A percentile compares a stretch with the other conserved stretches of the same genome.
Conservation (phyloP, 2,329 filamentous ascomycete genomes). For the Cercospora canescens region DNA sequence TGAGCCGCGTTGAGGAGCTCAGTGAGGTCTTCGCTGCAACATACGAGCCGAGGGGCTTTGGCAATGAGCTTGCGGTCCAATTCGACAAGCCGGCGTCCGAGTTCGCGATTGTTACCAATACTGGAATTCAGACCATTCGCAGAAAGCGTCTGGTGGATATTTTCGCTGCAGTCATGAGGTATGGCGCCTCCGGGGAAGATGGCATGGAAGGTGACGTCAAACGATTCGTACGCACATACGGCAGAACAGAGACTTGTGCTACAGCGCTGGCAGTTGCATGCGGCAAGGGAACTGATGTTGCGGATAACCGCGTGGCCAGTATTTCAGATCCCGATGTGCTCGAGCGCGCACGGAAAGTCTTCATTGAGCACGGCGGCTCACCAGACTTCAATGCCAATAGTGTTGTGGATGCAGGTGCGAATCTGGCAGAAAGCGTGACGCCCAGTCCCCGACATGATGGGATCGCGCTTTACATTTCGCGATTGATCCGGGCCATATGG, state of each 20-base stretch:
- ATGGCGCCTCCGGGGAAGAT: constrained; percentile 65
- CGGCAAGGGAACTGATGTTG: constrained; percentile 83
- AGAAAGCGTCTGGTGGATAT: constrained; percentile 85
- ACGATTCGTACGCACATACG: constrained; percentile 82
- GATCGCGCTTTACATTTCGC: constrained; percentile 80
- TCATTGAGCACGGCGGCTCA: constrained; percentile 90
- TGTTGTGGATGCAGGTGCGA: constrained; percentile 57
- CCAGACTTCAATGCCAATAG: constrained; percentile 77
- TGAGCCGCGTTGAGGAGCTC: constrained; percentile 77
- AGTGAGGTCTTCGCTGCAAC: constrained; percentile 72
- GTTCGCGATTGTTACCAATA: constrained; percentile 88
- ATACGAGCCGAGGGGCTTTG: constrained; percentile 72
- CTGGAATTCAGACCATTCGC: constrained; percentile 82
- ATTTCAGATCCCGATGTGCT: constrained; percentile 81
- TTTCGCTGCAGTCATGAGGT: constrained; percentile 78
- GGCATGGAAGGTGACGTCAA: constrained; percentile 79
- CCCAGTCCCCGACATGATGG: constrained; percentile 89
- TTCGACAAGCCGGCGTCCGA: constrained; percentile 82
- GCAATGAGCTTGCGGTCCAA: constrained; percentile 94
- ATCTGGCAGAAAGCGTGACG: constrained; percentile 77
- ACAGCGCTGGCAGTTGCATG: constrained; percentile 93
- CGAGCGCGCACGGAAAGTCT: constrained; percentile 80
- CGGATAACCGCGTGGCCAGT: constrained; percentile 67
- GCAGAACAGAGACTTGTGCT: constrained; percentile 83
- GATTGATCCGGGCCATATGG: constrained; percentile 89